Evolutionary conservation across 495 filamentous ascomycete genomes (phyloP).

Genomic region (Podospora australis): DNA sequence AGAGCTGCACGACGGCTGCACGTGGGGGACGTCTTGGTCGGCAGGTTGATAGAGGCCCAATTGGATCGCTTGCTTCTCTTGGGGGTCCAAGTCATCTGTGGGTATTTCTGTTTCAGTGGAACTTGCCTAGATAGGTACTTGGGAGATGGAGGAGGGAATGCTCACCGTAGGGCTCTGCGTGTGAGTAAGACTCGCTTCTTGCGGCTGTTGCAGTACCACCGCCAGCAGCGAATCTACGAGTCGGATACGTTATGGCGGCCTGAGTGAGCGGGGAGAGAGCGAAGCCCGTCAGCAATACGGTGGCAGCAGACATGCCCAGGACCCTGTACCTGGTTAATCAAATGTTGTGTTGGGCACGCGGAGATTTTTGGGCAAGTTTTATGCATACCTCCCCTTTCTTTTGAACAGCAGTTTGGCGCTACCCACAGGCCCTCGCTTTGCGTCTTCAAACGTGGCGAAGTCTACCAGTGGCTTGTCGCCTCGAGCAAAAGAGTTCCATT

Average conservation of each 20-base stretch:
- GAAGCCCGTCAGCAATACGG: conserved; percentile 33
- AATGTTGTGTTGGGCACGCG: not conserved
- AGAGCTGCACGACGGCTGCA: conserved; percentile 31
- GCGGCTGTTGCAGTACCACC: conserved; percentile 11
- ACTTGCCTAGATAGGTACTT: too few species aligned
- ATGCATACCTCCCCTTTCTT: conserved; percentile 22
- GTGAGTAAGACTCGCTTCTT: conserved; percentile 19
- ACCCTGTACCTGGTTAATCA: conserved; percentile 19
- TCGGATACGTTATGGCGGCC: conserved; percentile 33
- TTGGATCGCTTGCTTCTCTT: conserved; percentile 35
- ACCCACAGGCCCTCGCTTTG: conserved; percentile 34
- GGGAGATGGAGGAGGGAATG: too few species aligned
- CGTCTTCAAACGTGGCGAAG: conserved; percentile 38
- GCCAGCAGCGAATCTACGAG: conserved; percentile 6
- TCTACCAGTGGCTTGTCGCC: conserved; percentile 36
- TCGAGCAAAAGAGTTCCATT: conserved; percentile 43
- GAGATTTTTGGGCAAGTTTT: not conserved
- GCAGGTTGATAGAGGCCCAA: conserved; percentile 33
- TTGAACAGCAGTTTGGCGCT: conserved; percentile 27
- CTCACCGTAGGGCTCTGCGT: conserved; percentile 9
- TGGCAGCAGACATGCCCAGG: conserved; percentile 35
- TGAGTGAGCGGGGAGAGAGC: conserved; percentile 42
- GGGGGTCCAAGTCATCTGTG: conserved; percentile 24
- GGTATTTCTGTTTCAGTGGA: too few species aligned
- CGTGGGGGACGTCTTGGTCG: conserved; percentile 9